Evolutionary conservation across 2,329 filamentous ascomycete genomes (phyloP), one percentile per base, ranked within the genome.

Genomic region (Fusarium siculi): DNA sequence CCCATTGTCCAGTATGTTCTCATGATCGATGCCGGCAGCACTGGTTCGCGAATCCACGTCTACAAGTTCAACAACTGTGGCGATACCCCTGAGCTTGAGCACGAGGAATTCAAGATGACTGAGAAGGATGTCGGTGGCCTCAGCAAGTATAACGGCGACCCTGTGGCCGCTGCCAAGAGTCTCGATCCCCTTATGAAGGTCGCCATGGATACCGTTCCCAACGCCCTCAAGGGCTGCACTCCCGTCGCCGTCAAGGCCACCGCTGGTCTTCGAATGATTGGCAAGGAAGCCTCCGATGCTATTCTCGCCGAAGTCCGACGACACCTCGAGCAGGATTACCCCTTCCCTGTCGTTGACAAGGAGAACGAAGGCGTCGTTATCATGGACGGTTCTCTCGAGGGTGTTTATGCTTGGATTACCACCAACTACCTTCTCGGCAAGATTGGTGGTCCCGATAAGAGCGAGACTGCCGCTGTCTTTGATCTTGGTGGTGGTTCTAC

Each of bases 31-130:
- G 96, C 96, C 53, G 96, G 96, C 77, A 98, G 95, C 86, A 98
- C 96, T 61, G 96, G 96, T 69, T 98, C 96, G 68, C 93, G 96
- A 77, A 98, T 99, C 81, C 97, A 99, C 85, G 95, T 98, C 67
- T 99, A 98, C 88, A 93, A 95, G 81, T 99, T 98, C 90, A 98
- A 98, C 88, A 98, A 98, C 86, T 99, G 96, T 85, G 96, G 95
- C 18, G 85, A 94, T 12, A 95, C 95, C n/a, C 96, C 96, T 32
- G 95, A 98, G 84, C 89, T 99, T 56, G 96, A 99, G 84, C 87
- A 91, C 80, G 96, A 99, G 81, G 89, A 93, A 66, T 99, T 99
- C 84, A 92, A 96, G 86, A 95, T 95, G 93, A 98, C 95, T 16
- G 91, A 93, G 81, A 96, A 94, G 88, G 91, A 89, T 76, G 89